Conservation (phyloP, 108 stramenopile genomes). For the Nannochloropsis oceanica region DNA sequence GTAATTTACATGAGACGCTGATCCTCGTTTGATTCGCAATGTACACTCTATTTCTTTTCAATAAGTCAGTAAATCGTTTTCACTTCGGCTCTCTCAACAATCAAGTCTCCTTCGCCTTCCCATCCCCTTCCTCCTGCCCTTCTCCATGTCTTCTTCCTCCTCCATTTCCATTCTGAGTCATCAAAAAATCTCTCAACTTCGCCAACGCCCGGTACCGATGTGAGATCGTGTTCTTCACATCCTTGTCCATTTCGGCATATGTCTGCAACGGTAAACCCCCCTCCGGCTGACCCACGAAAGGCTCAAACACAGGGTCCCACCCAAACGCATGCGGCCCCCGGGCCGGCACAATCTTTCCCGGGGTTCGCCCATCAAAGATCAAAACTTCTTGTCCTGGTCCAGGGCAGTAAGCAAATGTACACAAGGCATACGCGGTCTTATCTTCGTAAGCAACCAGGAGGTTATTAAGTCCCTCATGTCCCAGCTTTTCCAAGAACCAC, state of each 20-base stretch:
- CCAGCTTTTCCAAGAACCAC: constrained; percentile 87
- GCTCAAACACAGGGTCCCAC: constrained; percentile 94
- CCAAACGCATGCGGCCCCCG: constrained; percentile 81
- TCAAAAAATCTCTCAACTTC: constrained; percentile 44
- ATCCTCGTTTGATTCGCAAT: too few species aligned
- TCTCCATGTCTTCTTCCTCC: neutral
- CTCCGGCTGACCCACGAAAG: constrained; percentile 7
- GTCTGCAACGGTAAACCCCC: constrained; percentile 40
- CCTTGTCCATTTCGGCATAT: constrained; percentile 89
- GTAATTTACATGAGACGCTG: too few species aligned
- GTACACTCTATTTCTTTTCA: too few species aligned
- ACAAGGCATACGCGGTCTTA: constrained; percentile 83
- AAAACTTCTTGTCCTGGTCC: constrained; percentile 67
- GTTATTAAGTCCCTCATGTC: constrained; percentile 73
- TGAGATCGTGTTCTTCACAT: constrained; percentile 77
- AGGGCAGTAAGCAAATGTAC: constrained; percentile 71
- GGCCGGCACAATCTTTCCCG: constrained; percentile 61
- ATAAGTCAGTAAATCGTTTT: too few species aligned
- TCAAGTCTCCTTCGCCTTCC: too few species aligned
- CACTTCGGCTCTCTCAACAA: too few species aligned
- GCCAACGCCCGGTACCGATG: constrained; percentile 69
- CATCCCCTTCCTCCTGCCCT: too few species aligned
- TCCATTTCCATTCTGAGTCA: neutral
- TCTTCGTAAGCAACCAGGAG: constrained; percentile 70
- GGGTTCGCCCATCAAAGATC: constrained; percentile 63